A percentile compares a stretch with the other conserved stretches of the same genome.
These are phyloP conservation scores for Pseudomonodictys pantanalensis DNA, from an alignment of 495 filamentous ascomycete species.

Conservation along the genomic window DNA sequence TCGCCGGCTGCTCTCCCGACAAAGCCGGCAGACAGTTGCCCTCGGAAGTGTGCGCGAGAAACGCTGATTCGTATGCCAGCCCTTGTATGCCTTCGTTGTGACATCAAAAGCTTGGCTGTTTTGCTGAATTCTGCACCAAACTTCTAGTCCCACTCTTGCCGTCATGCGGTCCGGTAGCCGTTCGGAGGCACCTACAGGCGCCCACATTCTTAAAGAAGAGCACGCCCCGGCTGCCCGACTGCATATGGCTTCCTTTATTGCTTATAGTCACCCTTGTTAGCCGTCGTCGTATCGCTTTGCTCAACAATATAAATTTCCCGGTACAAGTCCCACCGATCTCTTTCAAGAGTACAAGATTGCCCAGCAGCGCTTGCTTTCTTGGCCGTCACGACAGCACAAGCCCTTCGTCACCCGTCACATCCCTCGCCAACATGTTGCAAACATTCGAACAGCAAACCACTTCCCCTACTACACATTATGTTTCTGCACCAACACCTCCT, in stretches of 20 bases:
- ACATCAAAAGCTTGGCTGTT: conserved; percentile 34
- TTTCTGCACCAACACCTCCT: conserved; percentile 12
- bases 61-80: conserved; percentile 16
- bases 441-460: conserved; percentile 21
- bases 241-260: conserved; percentile 17
- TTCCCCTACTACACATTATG: conserved; percentile 22
- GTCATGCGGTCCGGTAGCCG: conserved; percentile 27
- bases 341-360: conserved; percentile 3
- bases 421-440: conserved; percentile 29
- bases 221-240: conserved; percentile 18
- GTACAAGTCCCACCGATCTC: conserved; percentile 1
- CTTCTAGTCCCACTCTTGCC: conserved; percentile 22
- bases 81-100: conserved; percentile 18
- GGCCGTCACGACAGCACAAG: not conserved
- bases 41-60: conserved; percentile 10
- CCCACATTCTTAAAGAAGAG: conserved; percentile 15
- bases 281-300: conserved; percentile 18
- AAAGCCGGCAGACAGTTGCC: not conserved
- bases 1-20: conserved; percentile 13
- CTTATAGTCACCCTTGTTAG: conserved; percentile 4
- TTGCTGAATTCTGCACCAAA: conserved; percentile 18
- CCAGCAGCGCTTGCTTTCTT: conserved; percentile 1
- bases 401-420: not conserved
- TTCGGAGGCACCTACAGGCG: conserved; percentile 1
- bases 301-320: conserved; percentile 19